phyloP scores from a whole-genome alignment of 2,329 filamentous ascomycete genomes.

The Ceratocystis papillata region DNA sequence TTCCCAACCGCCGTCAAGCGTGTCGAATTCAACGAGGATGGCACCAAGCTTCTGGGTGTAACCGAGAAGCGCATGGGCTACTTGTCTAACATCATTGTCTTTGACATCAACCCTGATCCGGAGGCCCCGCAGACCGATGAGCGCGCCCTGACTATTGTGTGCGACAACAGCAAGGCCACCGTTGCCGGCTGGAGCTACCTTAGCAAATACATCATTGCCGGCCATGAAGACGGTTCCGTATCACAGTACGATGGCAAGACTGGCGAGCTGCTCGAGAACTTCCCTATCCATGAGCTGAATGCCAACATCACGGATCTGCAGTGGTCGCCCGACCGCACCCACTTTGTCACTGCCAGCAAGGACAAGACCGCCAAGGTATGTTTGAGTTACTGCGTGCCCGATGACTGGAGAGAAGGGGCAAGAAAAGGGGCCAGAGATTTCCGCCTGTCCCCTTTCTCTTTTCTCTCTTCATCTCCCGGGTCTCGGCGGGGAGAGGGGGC shows the following conservation, averaged over 20 bases:
- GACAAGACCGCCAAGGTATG: conserved; percentile 88
- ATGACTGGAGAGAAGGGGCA: neutral
- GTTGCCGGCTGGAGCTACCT: conserved; percentile 95
- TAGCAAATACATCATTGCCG: conserved; percentile 90
- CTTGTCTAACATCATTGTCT: conserved; percentile 83
- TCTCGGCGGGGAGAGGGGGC: too few relatives aligned
- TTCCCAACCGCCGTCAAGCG: conserved; percentile 95
- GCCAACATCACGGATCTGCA: conserved; percentile 82
- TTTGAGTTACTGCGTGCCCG: neutral
- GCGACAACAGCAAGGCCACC: conserved; percentile 91
- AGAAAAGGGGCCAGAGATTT: too few relatives aligned
- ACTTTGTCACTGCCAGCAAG: conserved; percentile 97
- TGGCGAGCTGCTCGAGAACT: conserved; percentile 70
- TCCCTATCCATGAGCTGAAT: conserved; percentile 73
- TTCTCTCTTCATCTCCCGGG: too few relatives aligned
- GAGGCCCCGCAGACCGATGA: conserved; percentile 77
- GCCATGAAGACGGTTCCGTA: conserved; percentile 90
- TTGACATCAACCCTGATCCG: conserved; percentile 76
- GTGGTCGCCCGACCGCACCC: conserved; percentile 86
- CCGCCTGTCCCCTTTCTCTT: too few relatives aligned
- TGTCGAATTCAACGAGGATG: conserved; percentile 94
- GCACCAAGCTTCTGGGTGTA: conserved; percentile 77
- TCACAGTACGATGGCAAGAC: conserved; percentile 87
- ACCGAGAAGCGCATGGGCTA: conserved; percentile 98
- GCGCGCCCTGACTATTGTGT: conserved; percentile 75